These are phyloP conservation scores for Glaciozyma martinii DNA, from an alignment of 768 basidiomycete species.

Conservation along the genomic window DNA sequence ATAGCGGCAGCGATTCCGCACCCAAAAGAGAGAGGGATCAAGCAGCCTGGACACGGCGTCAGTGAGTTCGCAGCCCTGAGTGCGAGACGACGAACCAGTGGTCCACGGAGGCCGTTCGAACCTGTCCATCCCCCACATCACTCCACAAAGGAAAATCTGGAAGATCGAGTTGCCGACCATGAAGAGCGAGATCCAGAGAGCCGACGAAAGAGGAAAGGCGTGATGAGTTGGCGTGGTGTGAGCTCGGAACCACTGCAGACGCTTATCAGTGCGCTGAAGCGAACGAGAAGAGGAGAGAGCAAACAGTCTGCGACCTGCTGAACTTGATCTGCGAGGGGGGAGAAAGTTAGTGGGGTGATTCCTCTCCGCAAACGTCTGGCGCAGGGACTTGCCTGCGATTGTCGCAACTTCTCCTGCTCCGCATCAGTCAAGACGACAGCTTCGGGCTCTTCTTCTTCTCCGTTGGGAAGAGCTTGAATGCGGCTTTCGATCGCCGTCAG, in stretches of 20 bases:
- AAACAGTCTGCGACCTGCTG: not conserved
- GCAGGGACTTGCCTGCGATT: slow-evolving; percentile 64
- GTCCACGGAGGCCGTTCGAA: slow-evolving; percentile 44
- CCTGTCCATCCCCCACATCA: slow-evolving; percentile 65
- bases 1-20: slow-evolving; percentile 67
- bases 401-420: slow-evolving; percentile 57
- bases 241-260: slow-evolving; percentile 66
- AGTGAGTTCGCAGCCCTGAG: too few relatives aligned
- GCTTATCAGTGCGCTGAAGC: too few relatives aligned
- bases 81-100: slow-evolving; percentile 38
- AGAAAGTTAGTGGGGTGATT: not conserved
- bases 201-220: slow-evolving; percentile 43
- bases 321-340: not conserved
- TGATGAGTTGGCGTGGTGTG: slow-evolving; percentile 68
- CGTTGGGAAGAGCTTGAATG: not conserved
- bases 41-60: slow-evolving; percentile 11
- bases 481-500: slow-evolving; percentile 1
- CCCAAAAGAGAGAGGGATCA: slow-evolving; percentile 65
- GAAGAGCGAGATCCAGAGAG: slow-evolving; percentile 61
- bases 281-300: not conserved
- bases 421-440: slow-evolving; percentile 59
- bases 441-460: slow-evolving; percentile 51
- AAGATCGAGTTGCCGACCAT: slow-evolving; percentile 73
- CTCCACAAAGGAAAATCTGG: slow-evolving; percentile 48
- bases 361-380: too few relatives aligned